Evolutionary conservation across 352 stramenopile genomes (phyloP), one percentile per base, ranked within the genome.

Genomic region (Phytophthora vignae): DNA sequence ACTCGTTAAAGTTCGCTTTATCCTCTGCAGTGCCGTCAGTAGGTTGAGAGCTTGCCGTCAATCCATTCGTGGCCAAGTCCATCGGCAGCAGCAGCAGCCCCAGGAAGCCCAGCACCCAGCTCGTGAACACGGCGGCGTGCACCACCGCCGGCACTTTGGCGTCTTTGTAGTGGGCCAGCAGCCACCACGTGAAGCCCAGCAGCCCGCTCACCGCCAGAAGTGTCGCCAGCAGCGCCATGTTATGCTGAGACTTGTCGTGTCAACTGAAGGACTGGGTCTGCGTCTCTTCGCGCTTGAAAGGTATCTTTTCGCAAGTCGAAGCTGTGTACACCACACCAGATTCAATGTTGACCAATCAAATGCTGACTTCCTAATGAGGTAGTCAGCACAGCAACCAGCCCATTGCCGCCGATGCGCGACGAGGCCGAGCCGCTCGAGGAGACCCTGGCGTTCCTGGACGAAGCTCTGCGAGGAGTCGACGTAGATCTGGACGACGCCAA

Each of bases 41-140:
- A 29, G 50, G 33, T 9, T 63, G 48, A 2, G 59, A 56, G 14
- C 14, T 77, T n/a, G 57, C 14, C 22, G 27, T 50, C 9, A 87
- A 57, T 9, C 77, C 70, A 15, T 90, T 85, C 4, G 64, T 69
- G 6, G 76, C 75, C 29, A 93, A 69, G 64, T 93, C 85, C 67
- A 91, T 81, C 0, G 85, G 85, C 7, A 93, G 76, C 19, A 93
- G 64, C 62, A 93, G 27, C 8, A 93, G 50, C 0, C 77, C 81
- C n/a, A 89, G 49, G 58, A 93, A 90, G 12, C 85, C 86, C 38
- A 91, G 63, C 15, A 67, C 56, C 86, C 86, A 93, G 72, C 73
- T 89, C 29, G 75, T 36, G 61, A 90, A 92, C 27, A 92, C 82
- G 0, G 79, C 83, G 12, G 21, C 62, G 19, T 86, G 74, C 4